Conservation (phyloP, 257 asterid genomes). For the Haberlea rhodopensis region DNA sequence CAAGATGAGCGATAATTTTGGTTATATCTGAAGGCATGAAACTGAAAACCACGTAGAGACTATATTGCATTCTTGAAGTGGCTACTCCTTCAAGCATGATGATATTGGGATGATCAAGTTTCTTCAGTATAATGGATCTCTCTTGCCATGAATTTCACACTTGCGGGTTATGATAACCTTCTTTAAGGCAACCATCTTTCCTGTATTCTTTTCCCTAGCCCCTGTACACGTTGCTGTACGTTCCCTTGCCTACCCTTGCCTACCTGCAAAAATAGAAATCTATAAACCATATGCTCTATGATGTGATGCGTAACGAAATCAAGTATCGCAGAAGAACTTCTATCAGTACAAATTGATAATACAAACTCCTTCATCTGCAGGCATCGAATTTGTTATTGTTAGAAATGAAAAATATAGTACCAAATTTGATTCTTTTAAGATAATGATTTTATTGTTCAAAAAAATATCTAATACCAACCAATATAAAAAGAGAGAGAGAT, state of each 20-base stretch:
- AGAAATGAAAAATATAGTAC: no score
- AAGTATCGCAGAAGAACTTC: no score
- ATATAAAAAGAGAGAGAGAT: no score
- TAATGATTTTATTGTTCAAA: no score
- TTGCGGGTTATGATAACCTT: conserved; percentile 69
- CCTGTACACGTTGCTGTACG: conserved; percentile 88
- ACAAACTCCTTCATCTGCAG: no score
- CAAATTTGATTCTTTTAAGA: no score
- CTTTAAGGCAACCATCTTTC: conserved; percentile 69
- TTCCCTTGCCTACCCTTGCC: conserved; percentile 88
- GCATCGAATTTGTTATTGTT: no score
- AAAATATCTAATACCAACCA: background rate
- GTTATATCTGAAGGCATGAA: conserved; percentile 67
- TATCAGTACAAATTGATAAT: no score
- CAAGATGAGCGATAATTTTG: conserved; percentile 46
- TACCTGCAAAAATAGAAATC: conserved; percentile 56
- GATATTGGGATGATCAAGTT: conserved; percentile 75
- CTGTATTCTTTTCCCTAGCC: conserved; percentile 57
- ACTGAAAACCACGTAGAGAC: conserved; percentile 73
- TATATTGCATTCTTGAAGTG: conserved; percentile 87
- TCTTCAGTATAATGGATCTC: conserved; percentile 66
- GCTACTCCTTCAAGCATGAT: conserved; percentile 81
- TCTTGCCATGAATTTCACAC: conserved; percentile 83
- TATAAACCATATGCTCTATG: no score
- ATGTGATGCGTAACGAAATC: no score